phyloP scores from a whole-genome alignment of 352 stramenopile genomes.

The Phytophthora pistaciae region DNA sequence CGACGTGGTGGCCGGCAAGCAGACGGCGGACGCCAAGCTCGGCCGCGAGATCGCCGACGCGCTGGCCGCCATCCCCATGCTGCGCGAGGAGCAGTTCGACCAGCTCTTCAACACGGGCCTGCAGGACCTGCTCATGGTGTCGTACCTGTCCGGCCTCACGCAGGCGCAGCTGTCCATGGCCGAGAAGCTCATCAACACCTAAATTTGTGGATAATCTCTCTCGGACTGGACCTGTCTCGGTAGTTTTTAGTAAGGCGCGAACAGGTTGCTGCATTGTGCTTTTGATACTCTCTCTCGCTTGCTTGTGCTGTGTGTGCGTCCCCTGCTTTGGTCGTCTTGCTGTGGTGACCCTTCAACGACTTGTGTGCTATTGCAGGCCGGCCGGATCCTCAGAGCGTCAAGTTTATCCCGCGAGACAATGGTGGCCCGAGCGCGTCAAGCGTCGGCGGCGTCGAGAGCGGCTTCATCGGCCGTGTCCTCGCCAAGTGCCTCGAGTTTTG shows the following conservation, averaged over 20 bases:
- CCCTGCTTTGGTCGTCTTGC: background rate
- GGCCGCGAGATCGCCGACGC: slow-evolving; percentile 95
- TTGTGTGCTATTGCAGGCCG: slow-evolving; percentile 16
- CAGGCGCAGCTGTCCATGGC: slow-evolving; percentile 98
- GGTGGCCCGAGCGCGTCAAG: slow-evolving; percentile 12
- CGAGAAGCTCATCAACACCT: slow-evolving; percentile 97
- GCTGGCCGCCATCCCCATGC: slow-evolving; percentile 94
- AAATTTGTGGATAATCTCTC: slow-evolving; percentile 32
- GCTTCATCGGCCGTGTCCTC: slow-evolving; percentile 26
- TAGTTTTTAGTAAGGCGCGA: slow-evolving; percentile 43
- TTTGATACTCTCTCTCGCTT: slow-evolving; percentile 8
- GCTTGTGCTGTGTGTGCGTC: background rate
- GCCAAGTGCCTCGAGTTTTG: slow-evolving; percentile 18
- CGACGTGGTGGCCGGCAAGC: slow-evolving; percentile 88
- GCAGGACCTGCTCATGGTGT: slow-evolving; percentile 99
- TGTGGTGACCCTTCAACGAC: slow-evolving; percentile 25
- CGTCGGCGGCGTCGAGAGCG: slow-evolving; percentile 1
- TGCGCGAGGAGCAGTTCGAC: slow-evolving; percentile 96
- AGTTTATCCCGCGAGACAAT: background rate
- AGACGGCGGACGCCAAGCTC: slow-evolving; percentile 87
- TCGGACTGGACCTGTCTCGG: slow-evolving; percentile 17
- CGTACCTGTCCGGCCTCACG: slow-evolving; percentile 97
- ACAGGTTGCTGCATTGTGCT: slow-evolving; percentile 38
- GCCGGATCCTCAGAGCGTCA: slow-evolving; percentile 2
- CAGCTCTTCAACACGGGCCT: slow-evolving; percentile 97